Percentiles rank a stretch among this genome's conserved stretches.
These are phyloP conservation scores for Choanephora cucurbitarum DNA, from an alignment of 371 early-diverging fungal species.

Conservation along the genomic window DNA sequence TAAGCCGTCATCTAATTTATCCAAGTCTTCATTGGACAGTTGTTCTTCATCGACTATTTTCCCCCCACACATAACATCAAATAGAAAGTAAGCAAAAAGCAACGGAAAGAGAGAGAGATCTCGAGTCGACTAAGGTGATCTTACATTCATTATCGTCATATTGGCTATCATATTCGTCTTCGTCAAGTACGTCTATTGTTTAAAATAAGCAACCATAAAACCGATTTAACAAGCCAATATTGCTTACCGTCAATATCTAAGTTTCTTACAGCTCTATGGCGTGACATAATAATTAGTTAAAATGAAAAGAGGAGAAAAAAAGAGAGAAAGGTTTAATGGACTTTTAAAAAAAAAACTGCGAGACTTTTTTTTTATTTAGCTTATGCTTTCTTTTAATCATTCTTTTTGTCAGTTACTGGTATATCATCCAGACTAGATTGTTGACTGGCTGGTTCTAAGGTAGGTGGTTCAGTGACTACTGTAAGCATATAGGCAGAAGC, in stretches of 20 bases:
- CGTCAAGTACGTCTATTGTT: conserved; percentile 61
- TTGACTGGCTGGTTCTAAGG: background rate
- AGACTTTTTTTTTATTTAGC: too few relatives aligned
- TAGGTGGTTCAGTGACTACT: conserved; percentile 54
- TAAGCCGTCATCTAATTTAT: conserved; percentile 54
- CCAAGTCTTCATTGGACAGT: conserved; percentile 49
- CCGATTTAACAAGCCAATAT: background rate
- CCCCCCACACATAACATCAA: too few relatives aligned
- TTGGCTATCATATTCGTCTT: conserved; percentile 61
- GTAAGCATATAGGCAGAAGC: conserved; percentile 61
- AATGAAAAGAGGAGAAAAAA: too few relatives aligned
- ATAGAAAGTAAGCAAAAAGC: background rate
- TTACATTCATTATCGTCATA: conserved; percentile 54
- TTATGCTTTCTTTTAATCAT: too few relatives aligned
- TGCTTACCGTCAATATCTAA: conserved; percentile 66
- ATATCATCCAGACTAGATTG: too few relatives aligned
- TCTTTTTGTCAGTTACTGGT: too few relatives aligned
- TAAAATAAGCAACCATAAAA: background rate
- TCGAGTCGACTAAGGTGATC: background rate
- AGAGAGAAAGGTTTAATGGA: too few relatives aligned
- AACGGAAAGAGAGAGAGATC: background rate
- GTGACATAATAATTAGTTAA: conserved; percentile 54
- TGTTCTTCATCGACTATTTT: conserved; percentile 40
- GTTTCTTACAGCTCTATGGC: conserved; percentile 75
- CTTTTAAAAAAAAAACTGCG: too few relatives aligned